These are phyloP conservation scores for Gossypium sturtianum DNA, from an alignment of 345 rosid species.

Conservation along the genomic window DNA sequence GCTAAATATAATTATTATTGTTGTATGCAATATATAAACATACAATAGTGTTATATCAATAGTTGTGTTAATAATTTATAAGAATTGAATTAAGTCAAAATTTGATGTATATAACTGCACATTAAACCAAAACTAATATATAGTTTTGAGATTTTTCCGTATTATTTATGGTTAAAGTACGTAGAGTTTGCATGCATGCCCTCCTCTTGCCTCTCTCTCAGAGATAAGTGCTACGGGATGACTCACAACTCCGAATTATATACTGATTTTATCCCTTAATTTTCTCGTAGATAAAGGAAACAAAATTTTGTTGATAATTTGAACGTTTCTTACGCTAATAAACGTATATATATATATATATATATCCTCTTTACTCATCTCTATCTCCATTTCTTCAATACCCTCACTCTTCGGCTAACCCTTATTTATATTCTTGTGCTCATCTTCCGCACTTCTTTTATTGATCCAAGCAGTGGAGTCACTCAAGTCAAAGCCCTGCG, in stretches of 20 bases:
- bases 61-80: fast-evolving
- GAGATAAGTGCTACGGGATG: background rate
- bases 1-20: no score
- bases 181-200: no score
- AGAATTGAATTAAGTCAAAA: no score
- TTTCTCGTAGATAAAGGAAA: background rate
- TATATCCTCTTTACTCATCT: background rate
- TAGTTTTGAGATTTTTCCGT: no score
- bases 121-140: no score
- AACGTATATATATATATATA: background rate
- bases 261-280: slow-evolving; percentile 3
- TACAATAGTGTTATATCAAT: no score
- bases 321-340: background rate
- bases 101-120: no score
- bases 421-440: background rate
- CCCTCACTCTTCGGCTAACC: background rate
- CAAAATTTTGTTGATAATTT: background rate
- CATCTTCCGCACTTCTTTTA: background rate
- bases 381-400: background rate
- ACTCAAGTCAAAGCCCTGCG: background rate
- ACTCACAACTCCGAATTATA: background rate
- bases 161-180: no score
- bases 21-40: no score
- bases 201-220: no score
- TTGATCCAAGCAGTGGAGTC: background rate